Base-by-base conservation (phyloP, 257 asterid species). In the Solanum gracilifrons region DNA sequence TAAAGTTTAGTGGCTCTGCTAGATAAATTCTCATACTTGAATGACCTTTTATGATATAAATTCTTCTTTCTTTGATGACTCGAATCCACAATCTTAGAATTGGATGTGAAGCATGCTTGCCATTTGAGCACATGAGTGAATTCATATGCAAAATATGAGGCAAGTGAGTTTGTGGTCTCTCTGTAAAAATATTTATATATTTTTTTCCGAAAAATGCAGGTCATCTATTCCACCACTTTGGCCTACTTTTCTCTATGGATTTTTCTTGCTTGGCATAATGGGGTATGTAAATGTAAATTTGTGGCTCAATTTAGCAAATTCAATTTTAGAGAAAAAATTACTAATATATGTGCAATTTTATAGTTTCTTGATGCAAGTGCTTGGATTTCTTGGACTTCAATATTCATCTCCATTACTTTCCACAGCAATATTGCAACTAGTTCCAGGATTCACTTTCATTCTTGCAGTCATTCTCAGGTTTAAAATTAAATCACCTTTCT, bases 361-460 rank as follows among this genome's bases (percentile, higher is more conserved):
- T 74, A 95, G 96, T 37, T 93, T 92, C 87, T 48, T 88, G 88
- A 89, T 90, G 93, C 98, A 93, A 93, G 87, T 92, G 39, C 29
- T 93, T 39, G 97, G 97, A 41, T 87, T 89, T 55, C 85, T 91
- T 36, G 98, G 97, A 27, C 62, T 93, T n/a, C 37, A 83, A 83
- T 93, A 88, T 73, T 90, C 93, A 51, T 87, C 96, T 25, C 94
- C 98, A 48, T 69, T 95, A 23, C 93, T 95, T 82, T 88, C 93
- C 20, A 85, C 94, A 36, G 90, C 95, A 21, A 86, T 95, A 86
- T 90, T 95, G 76, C 93, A 94, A 90, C 92, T 95, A 86, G 86
- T 92, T 86, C 98, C 98, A 5, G 96, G 93, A 12, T 91, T 95
- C 92, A 95, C 96, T 76, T 94, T 93, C 88, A 35, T 93, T 18